Conservation (phyloP, 2,329 filamentous ascomycete species). For the Alternaria dauci region DNA sequence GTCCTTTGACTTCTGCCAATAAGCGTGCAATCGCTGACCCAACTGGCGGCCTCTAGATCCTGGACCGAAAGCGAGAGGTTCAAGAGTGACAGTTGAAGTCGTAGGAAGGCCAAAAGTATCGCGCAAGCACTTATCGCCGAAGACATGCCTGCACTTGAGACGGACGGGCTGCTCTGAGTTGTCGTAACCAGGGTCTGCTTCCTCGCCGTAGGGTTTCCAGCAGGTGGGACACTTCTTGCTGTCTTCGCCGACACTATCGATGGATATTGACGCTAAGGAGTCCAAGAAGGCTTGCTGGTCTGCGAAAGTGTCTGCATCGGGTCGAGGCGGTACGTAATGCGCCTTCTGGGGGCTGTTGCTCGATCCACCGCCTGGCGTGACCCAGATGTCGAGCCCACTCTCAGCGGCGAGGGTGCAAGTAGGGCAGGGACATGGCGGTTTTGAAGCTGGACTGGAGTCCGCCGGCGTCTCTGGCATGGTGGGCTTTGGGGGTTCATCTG, state of each 20-base stretch:
- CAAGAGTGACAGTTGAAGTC: neutral
- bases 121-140: neutral
- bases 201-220: neutral
- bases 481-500: neutral
- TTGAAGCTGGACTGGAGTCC: neutral
- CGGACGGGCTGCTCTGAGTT: neutral
- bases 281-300: neutral
- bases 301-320: neutral
- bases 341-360: neutral
- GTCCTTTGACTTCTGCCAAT: neutral
- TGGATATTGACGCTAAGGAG: neutral
- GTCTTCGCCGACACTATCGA: neutral
- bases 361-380: neutral
- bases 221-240: neutral
- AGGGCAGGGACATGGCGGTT: neutral
- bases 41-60: neutral
- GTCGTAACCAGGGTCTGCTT: neutral
- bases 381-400: neutral
- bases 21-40: neutral
- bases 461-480: neutral
- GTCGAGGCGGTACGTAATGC: neutral
- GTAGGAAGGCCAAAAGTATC: neutral
- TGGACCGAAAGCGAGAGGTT: neutral
- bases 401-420: neutral
- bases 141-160: neutral